Evolutionary conservation across 2,329 filamentous ascomycete genomes (phyloP).

Genomic region (Decorospora gaudefroyi): DNA sequence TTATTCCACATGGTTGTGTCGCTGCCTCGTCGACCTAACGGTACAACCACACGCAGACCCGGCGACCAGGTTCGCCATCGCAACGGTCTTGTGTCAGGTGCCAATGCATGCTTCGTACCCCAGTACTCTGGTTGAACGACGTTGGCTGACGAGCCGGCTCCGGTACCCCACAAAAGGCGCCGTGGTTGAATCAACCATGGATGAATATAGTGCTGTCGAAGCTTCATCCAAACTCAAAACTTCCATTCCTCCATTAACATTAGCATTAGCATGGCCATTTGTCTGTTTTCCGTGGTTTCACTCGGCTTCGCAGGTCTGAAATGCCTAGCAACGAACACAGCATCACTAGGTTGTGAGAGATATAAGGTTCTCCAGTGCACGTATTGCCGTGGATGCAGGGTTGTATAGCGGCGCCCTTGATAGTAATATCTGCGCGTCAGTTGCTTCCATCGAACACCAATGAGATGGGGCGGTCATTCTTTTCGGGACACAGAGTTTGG

Average conservation of each 20-base stretch:
- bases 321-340: slow-evolving; percentile 27
- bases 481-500: background rate
- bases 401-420: slow-evolving; percentile 10
- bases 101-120: slow-evolving; percentile 35
- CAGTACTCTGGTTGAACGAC: slow-evolving; percentile 10
- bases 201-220: background rate
- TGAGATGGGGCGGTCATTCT: background rate
- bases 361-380: slow-evolving; percentile 12
- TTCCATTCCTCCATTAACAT: background rate
- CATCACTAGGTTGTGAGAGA: slow-evolving; percentile 22
- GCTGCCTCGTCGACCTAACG: slow-evolving; percentile 22
- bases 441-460: background rate
- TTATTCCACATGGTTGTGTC: slow-evolving; percentile 36
- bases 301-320: slow-evolving; percentile 28
- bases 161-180: slow-evolving; percentile 8
- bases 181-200: slow-evolving; percentile 6
- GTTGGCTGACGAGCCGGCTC: background rate
- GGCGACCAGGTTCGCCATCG: slow-evolving; percentile 40
- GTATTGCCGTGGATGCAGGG: slow-evolving; percentile 28
- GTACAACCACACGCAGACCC: slow-evolving; percentile 40
- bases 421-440: slow-evolving; percentile 11
- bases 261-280: background rate
- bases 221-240: background rate
- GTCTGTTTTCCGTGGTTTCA: slow-evolving; percentile 8
- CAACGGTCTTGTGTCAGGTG: slow-evolving; percentile 43